These are phyloP conservation scores for Penicillium flavigenum DNA, from an alignment of 495 filamentous ascomycete genomes.

Conservation along the genomic window DNA sequence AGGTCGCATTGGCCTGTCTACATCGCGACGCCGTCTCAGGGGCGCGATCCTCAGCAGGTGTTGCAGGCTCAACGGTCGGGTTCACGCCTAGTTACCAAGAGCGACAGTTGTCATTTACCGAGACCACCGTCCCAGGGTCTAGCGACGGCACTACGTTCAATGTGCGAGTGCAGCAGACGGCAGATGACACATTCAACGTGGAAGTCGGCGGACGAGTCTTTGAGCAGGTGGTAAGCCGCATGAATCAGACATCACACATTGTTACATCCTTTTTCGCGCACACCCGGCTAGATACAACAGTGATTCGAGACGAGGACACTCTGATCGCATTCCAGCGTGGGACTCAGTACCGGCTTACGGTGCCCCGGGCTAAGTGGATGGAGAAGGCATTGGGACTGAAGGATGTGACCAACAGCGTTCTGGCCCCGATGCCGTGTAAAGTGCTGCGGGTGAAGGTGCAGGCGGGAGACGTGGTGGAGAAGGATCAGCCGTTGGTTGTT, in stretches of 20 bases:
- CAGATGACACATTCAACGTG: slow-evolving; percentile 62
- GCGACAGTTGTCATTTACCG: slow-evolving; percentile 55
- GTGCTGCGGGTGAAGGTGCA: slow-evolving; percentile 79
- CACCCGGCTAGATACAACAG: slow-evolving; percentile 75
- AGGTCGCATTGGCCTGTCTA: slow-evolving; percentile 76
- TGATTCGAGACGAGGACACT: slow-evolving; percentile 67
- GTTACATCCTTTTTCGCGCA: slow-evolving; percentile 67
- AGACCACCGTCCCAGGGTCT: slow-evolving; percentile 25
- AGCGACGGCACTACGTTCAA: slow-evolving; percentile 47
- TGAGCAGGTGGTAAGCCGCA: slow-evolving; percentile 45
- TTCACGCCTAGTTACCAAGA: slow-evolving; percentile 55
- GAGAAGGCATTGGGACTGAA: slow-evolving; percentile 83
- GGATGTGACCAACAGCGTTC: slow-evolving; percentile 76
- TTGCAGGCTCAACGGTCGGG: slow-evolving; percentile 44
- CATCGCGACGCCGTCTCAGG: slow-evolving; percentile 35
- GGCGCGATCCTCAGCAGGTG: slow-evolving; percentile 20
- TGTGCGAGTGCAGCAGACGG: slow-evolving; percentile 67
- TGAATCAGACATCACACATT: slow-evolving; percentile 34
- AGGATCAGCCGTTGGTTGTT: slow-evolving; percentile 85
- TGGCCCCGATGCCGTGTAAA: slow-evolving; percentile 95
- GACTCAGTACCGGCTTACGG: slow-evolving; percentile 66
- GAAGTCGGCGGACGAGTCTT: slow-evolving; percentile 55
- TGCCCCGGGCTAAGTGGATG: slow-evolving; percentile 73
- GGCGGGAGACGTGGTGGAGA: slow-evolving; percentile 77
- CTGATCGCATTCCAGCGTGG: slow-evolving; percentile 83